Conservation (phyloP, 2,329 filamentous ascomycete species). For the Xylaria sp. region DNA sequence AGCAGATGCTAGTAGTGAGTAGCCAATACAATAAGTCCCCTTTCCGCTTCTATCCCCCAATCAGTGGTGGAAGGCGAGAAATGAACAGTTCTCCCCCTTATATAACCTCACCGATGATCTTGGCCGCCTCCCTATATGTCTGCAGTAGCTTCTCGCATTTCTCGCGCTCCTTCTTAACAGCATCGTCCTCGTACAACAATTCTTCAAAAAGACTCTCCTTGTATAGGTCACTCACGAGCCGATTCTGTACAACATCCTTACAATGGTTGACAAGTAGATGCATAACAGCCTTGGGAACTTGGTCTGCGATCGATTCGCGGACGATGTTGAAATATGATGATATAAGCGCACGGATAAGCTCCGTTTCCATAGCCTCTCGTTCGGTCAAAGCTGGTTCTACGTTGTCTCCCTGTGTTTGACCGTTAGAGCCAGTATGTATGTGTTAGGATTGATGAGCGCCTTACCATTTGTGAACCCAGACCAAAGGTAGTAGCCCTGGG, state of each 20-base stretch:
- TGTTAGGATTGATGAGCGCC: constrained; percentile 47
- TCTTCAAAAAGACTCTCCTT: constrained; percentile 91
- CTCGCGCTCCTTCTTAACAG: constrained; percentile 95
- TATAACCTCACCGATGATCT: constrained; percentile 97
- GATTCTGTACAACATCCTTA: constrained; percentile 97
- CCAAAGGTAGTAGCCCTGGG: constrained; percentile 53
- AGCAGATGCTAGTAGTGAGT: constrained; percentile 21
- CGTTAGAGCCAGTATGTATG: constrained; percentile 37
- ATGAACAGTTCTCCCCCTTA: constrained; percentile 54
- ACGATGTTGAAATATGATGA: constrained; percentile 99
- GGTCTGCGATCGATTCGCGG: constrained; percentile 96
- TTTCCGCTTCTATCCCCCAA: not conserved
- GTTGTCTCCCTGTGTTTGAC: constrained; percentile 60
- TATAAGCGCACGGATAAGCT: constrained; percentile 95
- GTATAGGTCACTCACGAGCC: constrained; percentile 94
- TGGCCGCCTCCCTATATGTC: constrained; percentile 97
- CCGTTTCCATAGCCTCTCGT: constrained; percentile 95
- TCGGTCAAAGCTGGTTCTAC: constrained; percentile 91
- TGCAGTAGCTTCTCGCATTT: constrained; percentile 97
- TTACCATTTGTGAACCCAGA: constrained; percentile 69
- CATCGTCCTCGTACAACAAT: constrained; percentile 95
- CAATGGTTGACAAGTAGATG: constrained; percentile 98
- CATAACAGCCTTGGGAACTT: constrained; percentile 99
- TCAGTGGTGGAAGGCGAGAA: not conserved
- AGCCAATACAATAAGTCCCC: constrained; percentile 17